phyloP scores from a whole-genome alignment of 192 early-diverging fungal genomes.

The Gaertneriomyces sp. region DNA sequence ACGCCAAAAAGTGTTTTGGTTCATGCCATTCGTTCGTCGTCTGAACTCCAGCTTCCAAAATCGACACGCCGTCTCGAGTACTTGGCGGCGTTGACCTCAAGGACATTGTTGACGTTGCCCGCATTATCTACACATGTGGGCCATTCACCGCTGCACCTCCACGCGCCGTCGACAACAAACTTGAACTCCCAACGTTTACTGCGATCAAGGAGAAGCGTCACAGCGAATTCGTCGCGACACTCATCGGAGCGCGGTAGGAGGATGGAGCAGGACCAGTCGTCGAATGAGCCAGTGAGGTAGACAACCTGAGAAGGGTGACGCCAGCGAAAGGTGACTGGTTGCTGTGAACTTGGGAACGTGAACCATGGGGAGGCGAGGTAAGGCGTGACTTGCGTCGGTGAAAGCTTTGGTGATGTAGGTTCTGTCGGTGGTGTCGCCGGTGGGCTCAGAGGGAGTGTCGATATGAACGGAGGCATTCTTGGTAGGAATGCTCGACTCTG shows the following conservation, averaged over 20 bases:
- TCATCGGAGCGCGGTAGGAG: conserved; percentile 6
- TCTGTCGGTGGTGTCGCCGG: not conserved
- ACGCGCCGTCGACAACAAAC: conserved; percentile 32
- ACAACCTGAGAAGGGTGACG: conserved; percentile 11
- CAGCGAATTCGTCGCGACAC: conserved; percentile 16
- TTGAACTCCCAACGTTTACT: conserved; percentile 11
- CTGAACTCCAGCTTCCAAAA: too few relatives aligned
- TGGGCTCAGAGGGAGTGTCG: not conserved
- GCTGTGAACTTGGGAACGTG: not conserved
- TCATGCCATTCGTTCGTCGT: too few relatives aligned
- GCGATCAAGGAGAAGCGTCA: conserved; percentile 20
- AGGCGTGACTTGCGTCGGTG: too few relatives aligned
- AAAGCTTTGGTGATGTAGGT: not conserved
- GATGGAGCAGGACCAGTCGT: conserved; percentile 23
- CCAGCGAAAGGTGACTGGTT: conserved; percentile 26
- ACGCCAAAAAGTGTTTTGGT: too few relatives aligned
- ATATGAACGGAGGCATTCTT: too few relatives aligned
- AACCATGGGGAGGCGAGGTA: too few relatives aligned
- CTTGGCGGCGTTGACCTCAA: conserved; percentile 1
- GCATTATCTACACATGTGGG: conserved; percentile 7
- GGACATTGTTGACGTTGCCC: conserved; percentile 26
- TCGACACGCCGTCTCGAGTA: too few relatives aligned
- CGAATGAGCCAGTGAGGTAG: conserved; percentile 26
- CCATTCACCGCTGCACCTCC: conserved; percentile 21
- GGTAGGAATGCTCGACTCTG: too few relatives aligned